These are phyloP conservation scores for Pseudozyma tsukubaensis DNA, from an alignment of 1,284 basidiomycete species.

Conservation along the genomic window DNA sequence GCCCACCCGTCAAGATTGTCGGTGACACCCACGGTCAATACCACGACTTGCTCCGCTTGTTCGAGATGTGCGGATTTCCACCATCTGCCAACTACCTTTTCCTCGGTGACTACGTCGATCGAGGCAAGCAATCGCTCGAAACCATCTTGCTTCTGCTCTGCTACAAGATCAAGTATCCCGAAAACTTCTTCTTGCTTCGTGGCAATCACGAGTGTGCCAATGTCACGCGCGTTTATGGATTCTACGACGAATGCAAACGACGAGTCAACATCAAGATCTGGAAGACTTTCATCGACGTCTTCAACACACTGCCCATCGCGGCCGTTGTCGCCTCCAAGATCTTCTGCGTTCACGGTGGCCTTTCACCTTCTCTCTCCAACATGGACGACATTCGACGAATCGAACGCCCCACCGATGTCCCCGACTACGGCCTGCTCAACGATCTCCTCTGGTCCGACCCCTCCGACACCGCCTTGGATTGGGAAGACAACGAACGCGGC, in stretches of 20 bases:
- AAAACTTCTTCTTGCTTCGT: constrained; percentile 97
- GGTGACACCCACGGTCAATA: constrained; percentile 99
- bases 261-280: constrained; percentile 99
- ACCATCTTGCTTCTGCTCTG: constrained; percentile 95
- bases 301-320: constrained; percentile 98
- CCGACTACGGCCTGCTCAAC: constrained; percentile 97
- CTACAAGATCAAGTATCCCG: constrained; percentile 97
- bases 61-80: constrained; percentile 99
- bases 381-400: constrained; percentile 99
- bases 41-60: constrained; percentile 95
- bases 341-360: constrained; percentile 98
- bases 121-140: constrained; percentile 97
- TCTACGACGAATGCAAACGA: constrained; percentile 99
- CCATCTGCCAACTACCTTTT: constrained; percentile 98
- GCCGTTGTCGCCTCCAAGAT: constrained; percentile 99
- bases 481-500: constrained; percentile 99
- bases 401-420: constrained; percentile 96
- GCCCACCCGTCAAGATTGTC: constrained; percentile 98
- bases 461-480: constrained; percentile 94
- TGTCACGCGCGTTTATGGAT: constrained; percentile 99
- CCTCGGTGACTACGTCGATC: constrained; percentile 97
- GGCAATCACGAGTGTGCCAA: constrained; percentile 99
- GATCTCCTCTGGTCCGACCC: constrained; percentile 99
- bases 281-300: constrained; percentile 99
- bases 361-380: constrained; percentile 94